A percentile compares a stretch with the other conserved stretches of the same genome.
These are phyloP conservation scores for Ophiostoma ulmi DNA, from an alignment of 2,329 filamentous ascomycete genomes.

Conservation along the genomic window DNA sequence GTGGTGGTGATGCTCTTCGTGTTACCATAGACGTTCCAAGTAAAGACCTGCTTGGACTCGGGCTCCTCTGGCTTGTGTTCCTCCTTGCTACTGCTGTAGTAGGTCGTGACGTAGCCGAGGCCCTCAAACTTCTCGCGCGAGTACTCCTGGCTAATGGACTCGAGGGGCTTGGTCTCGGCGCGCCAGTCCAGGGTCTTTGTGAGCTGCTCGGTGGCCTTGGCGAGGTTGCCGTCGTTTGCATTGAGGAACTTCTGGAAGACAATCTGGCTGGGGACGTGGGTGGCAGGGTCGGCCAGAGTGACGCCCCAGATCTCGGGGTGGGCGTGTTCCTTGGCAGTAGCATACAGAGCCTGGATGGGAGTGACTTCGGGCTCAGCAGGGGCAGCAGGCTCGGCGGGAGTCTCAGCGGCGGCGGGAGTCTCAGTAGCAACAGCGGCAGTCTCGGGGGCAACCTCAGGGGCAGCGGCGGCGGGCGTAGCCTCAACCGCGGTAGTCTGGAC, in stretches of 20 bases:
- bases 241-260: slow-evolving; percentile 91
- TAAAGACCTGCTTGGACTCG: slow-evolving; percentile 60
- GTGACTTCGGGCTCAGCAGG: slow-evolving; percentile 17
- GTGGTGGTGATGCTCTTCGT: slow-evolving; percentile 76
- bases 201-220: slow-evolving; percentile 72
- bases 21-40: slow-evolving; percentile 89
- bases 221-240: slow-evolving; percentile 73
- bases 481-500: slow-evolving; percentile 23
- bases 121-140: slow-evolving; percentile 66
- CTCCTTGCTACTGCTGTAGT: slow-evolving; percentile 47
- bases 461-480: slow-evolving; percentile 4
- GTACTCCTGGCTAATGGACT: slow-evolving; percentile 60
- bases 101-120: slow-evolving; percentile 75
- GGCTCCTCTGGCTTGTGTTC: slow-evolving; percentile 38
- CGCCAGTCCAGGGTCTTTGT: slow-evolving; percentile 77
- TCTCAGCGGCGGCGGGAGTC: neutral
- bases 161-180: slow-evolving; percentile 65
- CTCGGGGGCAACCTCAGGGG: slow-evolving; percentile 1
- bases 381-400: slow-evolving; percentile 19
- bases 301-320: slow-evolving; percentile 78
- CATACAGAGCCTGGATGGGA: slow-evolving; percentile 31
- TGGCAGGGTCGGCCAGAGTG: slow-evolving; percentile 48
- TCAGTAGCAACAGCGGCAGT: slow-evolving; percentile 13
- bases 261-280: slow-evolving; percentile 70
- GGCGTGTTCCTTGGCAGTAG: slow-evolving; percentile 20